These are phyloP conservation scores for Fraxinus platypoda DNA, from an alignment of 305 asterid genomes.

Conservation along the genomic window DNA sequence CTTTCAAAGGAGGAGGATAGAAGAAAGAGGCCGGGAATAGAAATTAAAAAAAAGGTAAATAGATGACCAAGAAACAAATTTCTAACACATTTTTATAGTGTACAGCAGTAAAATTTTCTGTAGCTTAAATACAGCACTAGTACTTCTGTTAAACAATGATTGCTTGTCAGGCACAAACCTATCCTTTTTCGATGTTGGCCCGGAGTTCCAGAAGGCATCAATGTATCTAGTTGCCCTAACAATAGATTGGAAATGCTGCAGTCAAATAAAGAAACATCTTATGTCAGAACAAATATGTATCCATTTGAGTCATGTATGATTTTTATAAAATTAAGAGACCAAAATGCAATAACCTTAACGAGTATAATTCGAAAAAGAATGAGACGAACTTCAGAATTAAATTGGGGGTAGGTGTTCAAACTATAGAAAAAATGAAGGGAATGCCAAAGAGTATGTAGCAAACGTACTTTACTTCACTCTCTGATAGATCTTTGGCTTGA, in stretches of 20 bases:
- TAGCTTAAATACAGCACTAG: background rate
- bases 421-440: slow-evolving; percentile 8
- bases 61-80: background rate
- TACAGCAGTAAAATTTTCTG: background rate
- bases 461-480: slow-evolving; percentile 69
- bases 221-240: slow-evolving; percentile 71
- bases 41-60: background rate
- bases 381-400: slow-evolving; percentile 3
- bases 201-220: slow-evolving; percentile 72
- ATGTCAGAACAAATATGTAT: slow-evolving; percentile 14
- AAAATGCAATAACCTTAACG: background rate
- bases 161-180: slow-evolving; percentile 51
- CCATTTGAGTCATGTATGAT: background rate
- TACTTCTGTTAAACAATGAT: background rate
- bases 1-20: slow-evolving; percentile 6
- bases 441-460: background rate
- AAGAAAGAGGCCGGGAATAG: background rate
- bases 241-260: slow-evolving; percentile 76
- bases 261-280: slow-evolving; percentile 16
- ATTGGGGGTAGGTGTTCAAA: background rate
- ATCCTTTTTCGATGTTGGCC: slow-evolving; percentile 86
- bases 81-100: slow-evolving; percentile 4
- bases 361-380: slow-evolving; percentile 4
- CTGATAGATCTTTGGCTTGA: slow-evolving; percentile 90
- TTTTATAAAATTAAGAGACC: background rate